These are phyloP conservation scores for Aegilops speltoides DNA, from an alignment of 176 grass and related monocot species.

Conservation along the genomic window DNA sequence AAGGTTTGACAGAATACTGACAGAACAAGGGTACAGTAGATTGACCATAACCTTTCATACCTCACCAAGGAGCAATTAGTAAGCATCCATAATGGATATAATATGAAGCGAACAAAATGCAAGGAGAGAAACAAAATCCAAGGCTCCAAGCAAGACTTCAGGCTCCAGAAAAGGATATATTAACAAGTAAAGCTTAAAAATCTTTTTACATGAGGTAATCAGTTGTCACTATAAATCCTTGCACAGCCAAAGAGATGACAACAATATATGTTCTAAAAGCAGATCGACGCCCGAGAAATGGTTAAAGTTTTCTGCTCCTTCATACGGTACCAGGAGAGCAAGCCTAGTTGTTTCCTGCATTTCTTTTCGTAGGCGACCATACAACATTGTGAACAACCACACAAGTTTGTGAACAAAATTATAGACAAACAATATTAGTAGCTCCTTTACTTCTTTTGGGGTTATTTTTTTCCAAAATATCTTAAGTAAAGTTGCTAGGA, in stretches of 20 bases:
- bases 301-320: not conserved
- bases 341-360: not conserved
- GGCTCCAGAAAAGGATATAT: not conserved
- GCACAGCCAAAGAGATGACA: not conserved
- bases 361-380: not conserved
- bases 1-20: not conserved
- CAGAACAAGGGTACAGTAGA: not conserved
- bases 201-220: not conserved
- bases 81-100: not conserved
- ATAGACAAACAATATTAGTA: not conserved
- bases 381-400: not conserved
- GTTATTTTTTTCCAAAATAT: slow-evolving; percentile 5
- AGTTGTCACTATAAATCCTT: not conserved
- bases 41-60: not conserved
- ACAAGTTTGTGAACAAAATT: not conserved
- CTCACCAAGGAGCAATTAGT: not conserved
- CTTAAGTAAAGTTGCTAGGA: not conserved
- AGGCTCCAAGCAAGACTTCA: not conserved
- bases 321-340: not conserved
- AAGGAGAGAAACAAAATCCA: not conserved
- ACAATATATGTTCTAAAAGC: not conserved
- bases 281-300: not conserved
- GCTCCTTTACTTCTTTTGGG: not conserved
- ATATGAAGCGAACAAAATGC: not conserved
- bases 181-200: not conserved